A percentile compares a stretch with the other conserved stretches of the same genome.
Evolutionary conservation across 2,329 filamentous ascomycete genomes (phyloP).

Genomic region (Sphaerulina populicola): DNA sequence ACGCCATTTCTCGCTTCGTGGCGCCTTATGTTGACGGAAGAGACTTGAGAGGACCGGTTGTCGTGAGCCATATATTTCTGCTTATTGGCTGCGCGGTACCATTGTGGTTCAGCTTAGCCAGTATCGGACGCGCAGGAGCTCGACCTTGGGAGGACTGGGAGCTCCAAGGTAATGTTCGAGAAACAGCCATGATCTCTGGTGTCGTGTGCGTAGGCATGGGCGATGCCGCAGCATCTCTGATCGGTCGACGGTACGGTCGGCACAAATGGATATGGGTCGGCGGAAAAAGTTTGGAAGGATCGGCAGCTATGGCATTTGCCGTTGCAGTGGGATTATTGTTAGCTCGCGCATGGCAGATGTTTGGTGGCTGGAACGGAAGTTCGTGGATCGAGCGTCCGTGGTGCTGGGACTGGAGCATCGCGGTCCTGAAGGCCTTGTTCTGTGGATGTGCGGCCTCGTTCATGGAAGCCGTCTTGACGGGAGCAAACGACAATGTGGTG

Average conservation of each 20-base stretch:
- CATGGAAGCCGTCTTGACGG: conserved; percentile 89
- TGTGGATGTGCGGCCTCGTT: conserved; percentile 77
- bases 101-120: conserved; percentile 77
- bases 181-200: conserved; percentile 84
- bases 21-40: conserved; percentile 90
- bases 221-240: conserved; percentile 83
- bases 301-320: conserved; percentile 67
- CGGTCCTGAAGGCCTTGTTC: conserved; percentile 53
- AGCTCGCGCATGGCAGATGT: conserved; percentile 63
- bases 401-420: conserved; percentile 24
- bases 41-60: conserved; percentile 85
- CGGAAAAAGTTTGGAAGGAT: conserved; percentile 88
- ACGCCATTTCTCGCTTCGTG: conserved; percentile 75
- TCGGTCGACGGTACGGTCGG: conserved; percentile 76
- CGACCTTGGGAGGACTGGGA: conserved; percentile 65
- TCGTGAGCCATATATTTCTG: conserved; percentile 92
- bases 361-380: conserved; percentile 60
- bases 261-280: conserved; percentile 95
- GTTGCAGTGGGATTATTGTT: conserved; percentile 66
- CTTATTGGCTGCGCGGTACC: conserved; percentile 92
- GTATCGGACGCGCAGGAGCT: conserved; percentile 50
- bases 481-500: conserved; percentile 96
- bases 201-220: conserved; percentile 92
- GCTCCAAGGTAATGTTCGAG: conserved; percentile 48
- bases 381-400: conserved; percentile 1